phyloP scores from a whole-genome alignment of 352 stramenopile species.

The Globisporangium heterothallicum region DNA sequence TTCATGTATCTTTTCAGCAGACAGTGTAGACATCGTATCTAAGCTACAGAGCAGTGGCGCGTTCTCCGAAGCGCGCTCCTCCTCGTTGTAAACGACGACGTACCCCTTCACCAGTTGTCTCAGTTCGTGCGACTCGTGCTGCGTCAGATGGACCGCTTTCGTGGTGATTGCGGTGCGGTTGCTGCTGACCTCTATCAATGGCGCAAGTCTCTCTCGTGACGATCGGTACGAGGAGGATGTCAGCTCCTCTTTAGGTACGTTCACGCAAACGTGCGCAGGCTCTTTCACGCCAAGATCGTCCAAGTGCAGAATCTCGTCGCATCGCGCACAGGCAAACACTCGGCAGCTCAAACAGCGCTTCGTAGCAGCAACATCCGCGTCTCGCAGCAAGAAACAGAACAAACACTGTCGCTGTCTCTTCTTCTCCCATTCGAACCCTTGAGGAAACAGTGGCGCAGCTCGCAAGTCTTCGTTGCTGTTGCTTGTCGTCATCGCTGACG shows the following conservation, averaged over 20 bases:
- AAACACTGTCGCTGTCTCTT: constrained; percentile 14
- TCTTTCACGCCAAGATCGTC: constrained; percentile 63
- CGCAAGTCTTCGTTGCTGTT: no score
- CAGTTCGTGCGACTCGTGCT: constrained; percentile 16
- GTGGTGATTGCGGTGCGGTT: neutral
- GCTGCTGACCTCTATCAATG: neutral
- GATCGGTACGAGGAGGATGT: neutral
- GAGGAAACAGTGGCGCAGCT: no score
- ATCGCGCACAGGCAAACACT: constrained; percentile 32
- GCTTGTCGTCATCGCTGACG: neutral
- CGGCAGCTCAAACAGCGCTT: constrained; percentile 49
- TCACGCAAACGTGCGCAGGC: constrained; percentile 40
- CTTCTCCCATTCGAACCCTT: neutral
- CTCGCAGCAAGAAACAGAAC: constrained; percentile 25
- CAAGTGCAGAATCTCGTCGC: constrained; percentile 46
- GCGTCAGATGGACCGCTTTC: neutral
- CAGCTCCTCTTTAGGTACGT: constrained; percentile 7
- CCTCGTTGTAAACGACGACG: constrained; percentile 12
- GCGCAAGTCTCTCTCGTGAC: neutral
- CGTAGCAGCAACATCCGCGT: constrained; percentile 2
- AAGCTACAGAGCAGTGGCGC: neutral
- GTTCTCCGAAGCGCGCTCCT: neutral
- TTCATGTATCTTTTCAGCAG: neutral
- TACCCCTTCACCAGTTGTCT: constrained; percentile 22
- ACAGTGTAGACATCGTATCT: neutral